Percentiles rank a stretch among this genome's conserved stretches.
Evolutionary conservation across 495 filamentous ascomycete genomes (phyloP).

Genomic region (Neurospora sp.): DNA sequence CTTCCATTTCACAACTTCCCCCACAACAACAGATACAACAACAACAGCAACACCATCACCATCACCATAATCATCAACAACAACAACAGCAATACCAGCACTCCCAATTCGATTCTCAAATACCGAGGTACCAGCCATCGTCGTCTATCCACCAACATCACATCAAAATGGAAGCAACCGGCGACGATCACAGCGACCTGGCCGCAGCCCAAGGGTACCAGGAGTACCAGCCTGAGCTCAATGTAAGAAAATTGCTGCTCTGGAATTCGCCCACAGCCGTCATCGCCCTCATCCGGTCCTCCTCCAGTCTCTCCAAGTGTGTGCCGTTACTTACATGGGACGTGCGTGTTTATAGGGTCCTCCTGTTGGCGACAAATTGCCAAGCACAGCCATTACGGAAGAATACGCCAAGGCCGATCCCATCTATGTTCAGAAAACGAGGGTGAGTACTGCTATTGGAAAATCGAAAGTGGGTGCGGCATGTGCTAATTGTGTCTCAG

Average conservation of each 20-base stretch:
- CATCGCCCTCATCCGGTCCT: neutral
- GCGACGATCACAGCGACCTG: slow-evolving; percentile 38
- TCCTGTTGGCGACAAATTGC: slow-evolving; percentile 66
- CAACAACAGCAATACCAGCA: slow-evolving; percentile 16
- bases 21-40: neutral
- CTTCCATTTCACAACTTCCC: slow-evolving; percentile 7
- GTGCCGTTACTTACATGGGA: slow-evolving; percentile 6
- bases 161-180: slow-evolving; percentile 32
- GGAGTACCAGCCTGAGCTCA: slow-evolving; percentile 56
- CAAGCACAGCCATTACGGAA: slow-evolving; percentile 65
- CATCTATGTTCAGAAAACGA: slow-evolving; percentile 72
- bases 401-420: slow-evolving; percentile 92
- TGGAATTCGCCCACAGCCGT: neutral
- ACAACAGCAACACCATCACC: neutral
- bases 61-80: slow-evolving; percentile 7
- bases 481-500: slow-evolving; percentile 34
- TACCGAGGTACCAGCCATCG: slow-evolving; percentile 5
- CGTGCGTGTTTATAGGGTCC: slow-evolving; percentile 51
- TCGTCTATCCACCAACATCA: slow-evolving; percentile 3
- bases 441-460: slow-evolving; percentile 43
- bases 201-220: slow-evolving; percentile 38
- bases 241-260: slow-evolving; percentile 36
- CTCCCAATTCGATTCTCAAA: slow-evolving; percentile 11
- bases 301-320: neutral
- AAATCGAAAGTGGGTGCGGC: neutral